Base-by-base conservation (phyloP, 257 asterid genomes). In the Anisodus tanguticus region DNA sequence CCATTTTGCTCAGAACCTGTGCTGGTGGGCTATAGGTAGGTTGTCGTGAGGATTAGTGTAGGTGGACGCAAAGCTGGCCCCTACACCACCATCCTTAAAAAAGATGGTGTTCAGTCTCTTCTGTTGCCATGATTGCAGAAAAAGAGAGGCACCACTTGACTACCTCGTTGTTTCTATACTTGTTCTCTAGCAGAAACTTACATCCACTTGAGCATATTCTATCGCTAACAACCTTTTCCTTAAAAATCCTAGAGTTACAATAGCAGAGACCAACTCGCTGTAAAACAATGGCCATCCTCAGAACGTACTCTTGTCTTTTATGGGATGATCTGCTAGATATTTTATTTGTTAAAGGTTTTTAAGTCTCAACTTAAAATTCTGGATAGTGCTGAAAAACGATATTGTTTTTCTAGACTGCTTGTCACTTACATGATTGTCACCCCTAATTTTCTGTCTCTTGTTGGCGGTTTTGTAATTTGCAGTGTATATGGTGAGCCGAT, bases 401-500 rank as follows among this genome's bases (percentile, higher is more conserved):
- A 4, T 12, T 31, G n/a, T 45, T 51, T 9, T 49, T 22, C 62
- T 74, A 49, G 62, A 22, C 53, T 43, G 60, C 7, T 76, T 51
- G 81, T 76, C 12, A 17, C 79, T 43, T 41, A 5, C 51, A 17
- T 39, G 81, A 31, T 6, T 51, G 80, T 76, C 58, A 45, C 58
- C 58, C 54, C 58, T 71, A n/a, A 71, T 2, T 45, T 71, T 45
- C 58, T 41, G 31, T 71, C 5, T 71, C 57, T 43, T 71, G 79
- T 71, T 71, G 79, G 57, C 45, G 79, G 37, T 76, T 76, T 57
- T 76, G 81, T 15, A 26, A 76, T 76, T 86, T 91, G 85, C 97
- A 95, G 98, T 86, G 88, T 87, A 37, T 92, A 95, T 81, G 98
- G 98, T 59, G 98, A 95, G 59, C 90, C 88, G 59, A 93, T 94